These are phyloP conservation scores for Sporormia fimetaria DNA, from an alignment of 495 filamentous ascomycete genomes.

Conservation along the genomic window DNA sequence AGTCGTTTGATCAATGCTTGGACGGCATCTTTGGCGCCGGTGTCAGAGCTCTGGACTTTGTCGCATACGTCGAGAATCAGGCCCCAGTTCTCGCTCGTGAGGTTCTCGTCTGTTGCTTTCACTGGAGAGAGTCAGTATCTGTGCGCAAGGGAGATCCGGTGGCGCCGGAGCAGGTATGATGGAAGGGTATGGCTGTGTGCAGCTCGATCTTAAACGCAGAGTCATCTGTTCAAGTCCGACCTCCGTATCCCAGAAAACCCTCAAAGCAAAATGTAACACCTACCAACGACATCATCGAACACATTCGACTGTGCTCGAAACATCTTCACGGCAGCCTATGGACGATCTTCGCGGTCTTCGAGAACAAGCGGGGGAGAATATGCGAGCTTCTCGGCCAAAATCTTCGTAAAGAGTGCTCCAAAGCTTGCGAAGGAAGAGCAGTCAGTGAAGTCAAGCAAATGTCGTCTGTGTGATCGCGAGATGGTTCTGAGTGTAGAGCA, in stretches of 20 bases:
- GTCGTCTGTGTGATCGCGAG: too few relatives aligned
- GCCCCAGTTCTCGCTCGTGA: slow-evolving; percentile 97
- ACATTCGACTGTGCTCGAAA: slow-evolving; percentile 71
- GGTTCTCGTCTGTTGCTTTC: slow-evolving; percentile 97
- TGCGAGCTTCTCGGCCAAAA: too few relatives aligned
- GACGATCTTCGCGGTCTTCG: neutral
- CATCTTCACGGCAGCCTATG: slow-evolving; percentile 36
- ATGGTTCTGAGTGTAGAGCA: too few relatives aligned
- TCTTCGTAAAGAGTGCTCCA: too few relatives aligned
- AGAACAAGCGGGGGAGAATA: neutral
- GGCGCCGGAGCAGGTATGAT: too few relatives aligned
- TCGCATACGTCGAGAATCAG: slow-evolving; percentile 98
- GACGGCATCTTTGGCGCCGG: slow-evolving; percentile 79
- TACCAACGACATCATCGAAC: slow-evolving; percentile 74
- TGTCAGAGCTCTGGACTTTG: slow-evolving; percentile 58
- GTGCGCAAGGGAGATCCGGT: too few relatives aligned
- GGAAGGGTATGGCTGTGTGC: too few relatives aligned
- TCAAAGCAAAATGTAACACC: slow-evolving; percentile 27
- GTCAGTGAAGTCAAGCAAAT: too few relatives aligned
- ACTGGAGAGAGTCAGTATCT: too few relatives aligned
- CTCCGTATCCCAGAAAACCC: neutral
- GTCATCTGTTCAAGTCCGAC: neutral
- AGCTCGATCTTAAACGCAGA: slow-evolving; percentile 1
- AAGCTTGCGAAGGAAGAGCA: too few relatives aligned
- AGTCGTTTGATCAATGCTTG: slow-evolving; percentile 90